A percentile compares a stretch with the other conserved stretches of the same genome.
Evolutionary conservation across 306 rosid genomes (phyloP).

Genomic region (Vigna reflexopilosa): DNA sequence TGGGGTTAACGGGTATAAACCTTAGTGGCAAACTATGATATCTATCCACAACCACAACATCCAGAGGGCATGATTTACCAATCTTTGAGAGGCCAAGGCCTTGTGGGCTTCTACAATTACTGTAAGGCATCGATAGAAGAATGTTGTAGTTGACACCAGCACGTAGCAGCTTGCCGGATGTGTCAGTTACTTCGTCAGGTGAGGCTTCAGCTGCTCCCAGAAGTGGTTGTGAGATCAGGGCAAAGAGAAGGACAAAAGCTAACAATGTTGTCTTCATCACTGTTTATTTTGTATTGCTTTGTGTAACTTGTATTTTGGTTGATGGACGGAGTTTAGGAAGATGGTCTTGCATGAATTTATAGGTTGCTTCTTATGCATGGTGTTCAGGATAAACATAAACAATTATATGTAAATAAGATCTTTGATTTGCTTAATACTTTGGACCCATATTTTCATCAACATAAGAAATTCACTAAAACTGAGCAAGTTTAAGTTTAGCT

Average conservation of each 20-base stretch:
- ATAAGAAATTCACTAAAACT: neutral
- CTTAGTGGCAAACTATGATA: constrained; percentile 37
- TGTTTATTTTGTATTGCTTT: neutral
- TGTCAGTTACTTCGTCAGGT: constrained; percentile 49
- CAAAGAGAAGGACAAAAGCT: constrained; percentile 36
- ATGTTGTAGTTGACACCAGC: constrained; percentile 35
- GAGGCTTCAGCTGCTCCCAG: constrained; percentile 27
- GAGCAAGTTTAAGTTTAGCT: neutral
- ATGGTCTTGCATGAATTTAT: constrained; percentile 11
- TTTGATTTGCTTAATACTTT: neutral
- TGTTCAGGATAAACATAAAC: neutral
- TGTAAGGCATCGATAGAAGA: constrained; percentile 33
- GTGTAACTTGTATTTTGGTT: neutral
- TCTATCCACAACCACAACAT: constrained; percentile 48
- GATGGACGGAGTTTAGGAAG: neutral
- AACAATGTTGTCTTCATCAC: constrained; percentile 13
- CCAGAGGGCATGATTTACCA: constrained; percentile 50
- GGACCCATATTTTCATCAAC: neutral
- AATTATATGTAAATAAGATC: too few species aligned
- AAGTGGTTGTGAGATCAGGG: constrained; percentile 32
- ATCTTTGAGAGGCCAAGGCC: constrained; percentile 46
- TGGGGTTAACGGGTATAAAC: constrained; percentile 44
- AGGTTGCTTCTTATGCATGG: neutral
- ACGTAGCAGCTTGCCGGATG: constrained; percentile 38
- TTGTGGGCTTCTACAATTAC: constrained; percentile 27